phyloP scores from a whole-genome alignment of 1,284 basidiomycete species.

The Coniophora puteana region DNA sequence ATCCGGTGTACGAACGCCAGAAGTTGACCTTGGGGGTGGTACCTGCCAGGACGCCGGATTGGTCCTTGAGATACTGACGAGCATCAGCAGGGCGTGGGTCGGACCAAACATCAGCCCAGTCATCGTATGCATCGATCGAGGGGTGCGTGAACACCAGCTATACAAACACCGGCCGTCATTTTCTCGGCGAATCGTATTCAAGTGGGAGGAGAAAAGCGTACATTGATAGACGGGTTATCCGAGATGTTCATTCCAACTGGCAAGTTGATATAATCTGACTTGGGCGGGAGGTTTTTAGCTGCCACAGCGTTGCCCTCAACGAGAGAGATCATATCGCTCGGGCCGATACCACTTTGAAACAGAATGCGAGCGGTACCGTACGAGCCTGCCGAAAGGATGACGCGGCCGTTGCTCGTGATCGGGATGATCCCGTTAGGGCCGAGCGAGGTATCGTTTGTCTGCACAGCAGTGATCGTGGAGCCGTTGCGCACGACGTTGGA shows the following conservation, averaged over 20 bases:
- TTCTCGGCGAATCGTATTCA: too few species aligned
- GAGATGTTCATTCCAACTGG: conserved; percentile 47
- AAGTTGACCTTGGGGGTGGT: conserved; percentile 63
- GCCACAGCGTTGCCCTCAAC: conserved; percentile 44
- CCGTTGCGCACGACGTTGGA: conserved; percentile 56
- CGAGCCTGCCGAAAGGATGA: conserved; percentile 55
- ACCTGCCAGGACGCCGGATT: conserved; percentile 53
- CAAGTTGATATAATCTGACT: conserved; percentile 52
- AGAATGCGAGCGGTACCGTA: conserved; percentile 56
- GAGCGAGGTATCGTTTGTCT: conserved; percentile 55
- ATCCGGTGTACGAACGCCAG: conserved; percentile 50
- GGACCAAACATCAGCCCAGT: conserved; percentile 56
- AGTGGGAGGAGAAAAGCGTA: conserved; percentile 21
- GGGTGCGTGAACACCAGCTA: conserved; percentile 65
- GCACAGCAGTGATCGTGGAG: conserved; percentile 52
- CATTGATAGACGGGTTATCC: conserved; percentile 65
- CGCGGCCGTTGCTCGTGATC: conserved; percentile 54
- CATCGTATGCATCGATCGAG: conserved; percentile 58
- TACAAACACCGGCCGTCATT: too few species aligned
- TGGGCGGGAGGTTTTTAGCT: conserved; percentile 44
- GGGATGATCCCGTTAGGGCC: conserved; percentile 53
- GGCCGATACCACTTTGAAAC: conserved; percentile 63
- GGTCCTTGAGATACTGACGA: conserved; percentile 45
- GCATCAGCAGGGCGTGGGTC: conserved; percentile 52
- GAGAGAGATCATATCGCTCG: conserved; percentile 52